Evolutionary conservation across 2,329 filamentous ascomycete genomes (phyloP), one percentile per base, ranked within the genome.

Genomic region (Neurospora sp.): DNA sequence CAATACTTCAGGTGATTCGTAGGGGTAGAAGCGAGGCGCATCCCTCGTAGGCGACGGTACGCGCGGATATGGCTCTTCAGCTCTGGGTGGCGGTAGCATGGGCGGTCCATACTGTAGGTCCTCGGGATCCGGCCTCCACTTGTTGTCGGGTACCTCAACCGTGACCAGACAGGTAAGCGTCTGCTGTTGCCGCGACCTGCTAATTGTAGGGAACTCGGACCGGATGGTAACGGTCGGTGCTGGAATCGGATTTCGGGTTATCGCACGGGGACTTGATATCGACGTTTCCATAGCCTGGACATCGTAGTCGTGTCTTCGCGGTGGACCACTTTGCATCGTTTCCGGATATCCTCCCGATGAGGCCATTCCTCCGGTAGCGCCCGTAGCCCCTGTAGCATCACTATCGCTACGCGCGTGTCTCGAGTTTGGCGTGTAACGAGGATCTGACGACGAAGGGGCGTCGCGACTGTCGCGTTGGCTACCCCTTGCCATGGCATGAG

Each of bases 161-260:
- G 96, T 98, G 68, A 99, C 87, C 69, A 99, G 83, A 76, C 96
- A 99, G 0, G 96, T 98, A 73, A 99, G 84, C 11, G 93, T 96
- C 79, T 99, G 96, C 79, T 97, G 96, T 78, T 97, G 93, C 68
- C 94, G 91, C 23, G 94, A 97, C 73, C 93, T 88, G 79, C 86
- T 97, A 76, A 99, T 87, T 1, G 96, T 98, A 0, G 96, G 96
- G 77, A 97, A 99, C 80, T 99, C 96, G 78, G 95, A 98, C 71
- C 95, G 92, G 67, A 99, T 91, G 0, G 93, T 97, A n/a, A 99
- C 93, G 0, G 89, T 91, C 0, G 96, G 96, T 6, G 93, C 84
- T 0, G 96, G 94, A 71, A 98, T 97, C 0, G 93, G 93, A 75
- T 97, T 97, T 76, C 91, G 92, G 10, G 89, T 86, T 23, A 91